Percentiles rank a stretch among this genome's conserved stretches.
phyloP scores from a whole-genome alignment of 371 early-diverging fungal species.

The Dichotomocladium elegans region DNA sequence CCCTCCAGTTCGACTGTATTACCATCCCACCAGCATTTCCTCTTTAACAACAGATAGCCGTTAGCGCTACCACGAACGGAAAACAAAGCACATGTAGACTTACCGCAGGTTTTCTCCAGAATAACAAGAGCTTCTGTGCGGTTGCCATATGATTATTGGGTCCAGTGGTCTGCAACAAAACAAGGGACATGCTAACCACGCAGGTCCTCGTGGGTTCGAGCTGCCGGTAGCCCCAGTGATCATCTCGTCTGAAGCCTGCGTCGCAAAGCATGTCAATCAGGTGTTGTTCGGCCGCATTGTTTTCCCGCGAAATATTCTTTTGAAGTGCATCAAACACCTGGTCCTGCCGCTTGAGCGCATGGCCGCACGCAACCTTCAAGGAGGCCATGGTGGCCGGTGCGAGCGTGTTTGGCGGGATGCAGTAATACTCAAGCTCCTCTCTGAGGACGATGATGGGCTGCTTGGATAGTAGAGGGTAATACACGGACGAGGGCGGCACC shows the following conservation, averaged over 20 bases:
- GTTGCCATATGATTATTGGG: slow-evolving; percentile 73
- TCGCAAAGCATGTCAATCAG: slow-evolving; percentile 86
- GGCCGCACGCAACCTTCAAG: slow-evolving; percentile 63
- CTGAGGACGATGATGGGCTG: slow-evolving; percentile 68
- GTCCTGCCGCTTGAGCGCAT: slow-evolving; percentile 57
- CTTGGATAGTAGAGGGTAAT: slow-evolving; percentile 61
- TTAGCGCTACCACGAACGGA: background rate
- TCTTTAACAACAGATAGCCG: slow-evolving; percentile 25
- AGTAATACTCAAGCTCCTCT: slow-evolving; percentile 63
- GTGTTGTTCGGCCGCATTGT: slow-evolving; percentile 78
- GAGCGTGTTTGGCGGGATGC: slow-evolving; percentile 32
- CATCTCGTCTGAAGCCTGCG: slow-evolving; percentile 72
- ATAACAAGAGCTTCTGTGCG: slow-evolving; percentile 75
- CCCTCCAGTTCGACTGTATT: slow-evolving; percentile 59
- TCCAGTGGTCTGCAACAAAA: slow-evolving; percentile 70
- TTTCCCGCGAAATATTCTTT: slow-evolving; percentile 67
- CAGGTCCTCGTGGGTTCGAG: slow-evolving; percentile 67
- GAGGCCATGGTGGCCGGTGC: slow-evolving; percentile 23
- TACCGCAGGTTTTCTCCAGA: slow-evolving; percentile 86
- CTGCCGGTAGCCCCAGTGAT: slow-evolving; percentile 76
- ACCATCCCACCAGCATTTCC: slow-evolving; percentile 90
- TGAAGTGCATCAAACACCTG: slow-evolving; percentile 77
- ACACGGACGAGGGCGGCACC: slow-evolving; percentile 28
- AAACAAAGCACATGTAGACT: slow-evolving; percentile 2
- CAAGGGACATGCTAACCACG: slow-evolving; percentile 68